These are phyloP conservation scores for Cladophialophora exuberans DNA, from an alignment of 2,329 filamentous ascomycete genomes.

Conservation along the genomic window DNA sequence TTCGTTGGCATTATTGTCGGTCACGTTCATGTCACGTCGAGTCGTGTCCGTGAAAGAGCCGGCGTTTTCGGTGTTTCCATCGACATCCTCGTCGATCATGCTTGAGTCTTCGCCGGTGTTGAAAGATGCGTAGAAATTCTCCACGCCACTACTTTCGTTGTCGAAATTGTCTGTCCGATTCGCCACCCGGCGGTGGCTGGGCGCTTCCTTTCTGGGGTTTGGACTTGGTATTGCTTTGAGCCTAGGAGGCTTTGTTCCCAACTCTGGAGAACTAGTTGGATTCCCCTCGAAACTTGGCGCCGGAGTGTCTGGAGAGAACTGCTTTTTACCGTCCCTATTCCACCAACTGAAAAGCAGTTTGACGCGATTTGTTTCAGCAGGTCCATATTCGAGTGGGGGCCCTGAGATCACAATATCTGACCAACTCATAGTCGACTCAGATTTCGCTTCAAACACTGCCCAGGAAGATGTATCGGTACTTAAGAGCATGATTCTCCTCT, in stretches of 20 bases:
- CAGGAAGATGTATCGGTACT: slow-evolving; percentile 50
- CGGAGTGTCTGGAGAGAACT: slow-evolving; percentile 3
- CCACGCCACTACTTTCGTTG: slow-evolving; percentile 3
- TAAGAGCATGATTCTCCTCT: slow-evolving; percentile 45
- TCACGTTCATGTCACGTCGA: background rate
- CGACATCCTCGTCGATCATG: background rate
- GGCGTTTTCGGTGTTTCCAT: background rate
- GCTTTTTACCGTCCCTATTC: slow-evolving; percentile 37
- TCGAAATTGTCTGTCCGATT: slow-evolving; percentile 13
- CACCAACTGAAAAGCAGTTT: slow-evolving; percentile 47
- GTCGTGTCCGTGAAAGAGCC: background rate
- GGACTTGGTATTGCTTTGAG: background rate
- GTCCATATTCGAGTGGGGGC: slow-evolving; percentile 45
- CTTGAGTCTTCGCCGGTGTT: background rate
- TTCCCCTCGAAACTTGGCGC: background rate
- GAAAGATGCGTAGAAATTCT: background rate
- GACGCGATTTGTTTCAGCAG: slow-evolving; percentile 42
- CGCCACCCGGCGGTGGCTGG: slow-evolving; percentile 5
- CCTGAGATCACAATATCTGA: slow-evolving; percentile 40
- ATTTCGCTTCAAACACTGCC: slow-evolving; percentile 45
- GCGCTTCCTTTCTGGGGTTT: background rate
- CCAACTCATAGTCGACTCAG: slow-evolving; percentile 24
- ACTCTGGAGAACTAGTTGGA: background rate
- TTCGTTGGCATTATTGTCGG: background rate
- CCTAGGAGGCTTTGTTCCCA: background rate